These are phyloP conservation scores for Davidsoniella australis DNA, from an alignment of 2,329 filamentous ascomycete species.

Conservation along the genomic window DNA sequence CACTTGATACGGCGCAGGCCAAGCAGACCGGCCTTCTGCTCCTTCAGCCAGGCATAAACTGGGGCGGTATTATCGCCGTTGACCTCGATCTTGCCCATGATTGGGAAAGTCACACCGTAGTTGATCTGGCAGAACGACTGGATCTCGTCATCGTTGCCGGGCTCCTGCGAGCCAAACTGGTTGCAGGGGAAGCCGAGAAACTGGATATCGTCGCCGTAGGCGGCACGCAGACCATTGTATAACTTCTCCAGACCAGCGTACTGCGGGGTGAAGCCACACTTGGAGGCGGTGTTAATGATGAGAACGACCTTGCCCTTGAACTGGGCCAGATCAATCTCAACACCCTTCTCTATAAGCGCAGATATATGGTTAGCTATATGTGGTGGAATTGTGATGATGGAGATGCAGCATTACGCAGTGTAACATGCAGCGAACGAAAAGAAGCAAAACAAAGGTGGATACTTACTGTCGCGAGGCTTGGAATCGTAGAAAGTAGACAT, in stretches of 20 bases:
- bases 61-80: slow-evolving; percentile 73
- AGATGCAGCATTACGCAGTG: too few species aligned
- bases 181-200: slow-evolving; percentile 97
- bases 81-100: slow-evolving; percentile 83
- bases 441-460: too few species aligned
- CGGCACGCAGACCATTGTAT: slow-evolving; percentile 58
- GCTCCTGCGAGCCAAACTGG: slow-evolving; percentile 87
- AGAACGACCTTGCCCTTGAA: slow-evolving; percentile 89
- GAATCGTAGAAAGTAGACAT: too few species aligned
- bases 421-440: too few species aligned
- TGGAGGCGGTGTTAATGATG: slow-evolving; percentile 93
- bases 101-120: slow-evolving; percentile 84
- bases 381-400: too few species aligned
- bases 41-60: slow-evolving; percentile 61
- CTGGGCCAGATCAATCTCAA: slow-evolving; percentile 48
- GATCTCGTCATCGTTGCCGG: slow-evolving; percentile 65
- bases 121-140: slow-evolving; percentile 79
- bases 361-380: too few species aligned
- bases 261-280: slow-evolving; percentile 97
- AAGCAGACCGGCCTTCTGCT: slow-evolving; percentile 61
- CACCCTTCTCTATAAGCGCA: slow-evolving; percentile 32
- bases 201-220: slow-evolving; percentile 59
- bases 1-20: slow-evolving; percentile 90
- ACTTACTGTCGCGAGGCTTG: too few species aligned
- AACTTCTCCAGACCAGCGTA: slow-evolving; percentile 81